A percentile compares a stretch with the other conserved stretches of the same genome.
phyloP scores from a whole-genome alignment of 331 rosid genomes.

The Ulmus americana region DNA sequence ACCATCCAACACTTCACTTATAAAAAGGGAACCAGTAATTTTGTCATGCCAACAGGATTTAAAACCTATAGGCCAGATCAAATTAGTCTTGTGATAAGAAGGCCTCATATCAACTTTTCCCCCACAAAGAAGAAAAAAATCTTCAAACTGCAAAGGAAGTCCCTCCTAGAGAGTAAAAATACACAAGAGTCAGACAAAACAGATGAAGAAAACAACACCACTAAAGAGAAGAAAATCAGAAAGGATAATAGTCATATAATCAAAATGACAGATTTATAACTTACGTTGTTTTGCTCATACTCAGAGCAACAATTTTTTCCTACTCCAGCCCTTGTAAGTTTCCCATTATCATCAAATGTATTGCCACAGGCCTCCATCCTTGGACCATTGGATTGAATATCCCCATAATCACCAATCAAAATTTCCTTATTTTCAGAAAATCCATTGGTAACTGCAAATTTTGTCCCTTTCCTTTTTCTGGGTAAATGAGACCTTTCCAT shows the following conservation, averaged over 20 bases:
- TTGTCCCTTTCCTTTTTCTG: conserved; percentile 63
- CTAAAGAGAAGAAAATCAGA: conserved; percentile 8
- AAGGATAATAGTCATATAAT: conserved; percentile 7
- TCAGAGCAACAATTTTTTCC: conserved; percentile 32
- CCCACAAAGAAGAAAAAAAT: conserved; percentile 74
- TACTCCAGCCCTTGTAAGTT: conserved; percentile 35
- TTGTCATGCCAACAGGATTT: conserved; percentile 91
- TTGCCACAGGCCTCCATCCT: conserved; percentile 26
- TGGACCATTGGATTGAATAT: conserved; percentile 40
- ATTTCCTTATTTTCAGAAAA: conserved; percentile 50
- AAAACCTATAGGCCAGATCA: conserved; percentile 71
- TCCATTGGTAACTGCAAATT: conserved; percentile 49
- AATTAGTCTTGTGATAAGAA: conserved; percentile 58
- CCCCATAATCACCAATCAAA: conserved; percentile 37
- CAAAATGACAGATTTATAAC: conserved; percentile 30
- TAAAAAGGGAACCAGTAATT: conserved; percentile 78
- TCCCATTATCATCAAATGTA: conserved; percentile 38
- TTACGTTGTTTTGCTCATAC: conserved; percentile 44
- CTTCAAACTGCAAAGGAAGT: conserved; percentile 84
- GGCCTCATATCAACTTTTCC: conserved; percentile 79
- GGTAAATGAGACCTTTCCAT: conserved; percentile 44
- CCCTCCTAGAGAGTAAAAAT: conserved; percentile 58
- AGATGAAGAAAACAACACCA: conserved; percentile 12
- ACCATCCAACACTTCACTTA: conserved; percentile 74
- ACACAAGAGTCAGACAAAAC: conserved; percentile 13